Conservation (phyloP, 164 flowering plant genomes). For the Chimonanthus praecox region DNA sequence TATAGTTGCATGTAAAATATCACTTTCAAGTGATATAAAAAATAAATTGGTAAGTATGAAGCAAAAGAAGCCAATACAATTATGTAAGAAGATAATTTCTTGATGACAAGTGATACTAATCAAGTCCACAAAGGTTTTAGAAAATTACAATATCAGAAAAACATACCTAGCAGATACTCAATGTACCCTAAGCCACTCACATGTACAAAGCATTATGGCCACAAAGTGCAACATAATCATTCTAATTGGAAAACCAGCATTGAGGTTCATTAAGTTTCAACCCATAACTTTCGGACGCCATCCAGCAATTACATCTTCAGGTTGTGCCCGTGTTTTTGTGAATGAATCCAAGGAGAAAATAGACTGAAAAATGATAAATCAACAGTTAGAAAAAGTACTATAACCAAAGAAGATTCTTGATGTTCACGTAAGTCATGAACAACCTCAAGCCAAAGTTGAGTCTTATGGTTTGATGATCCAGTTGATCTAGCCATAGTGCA, state of each 20-base stretch:
- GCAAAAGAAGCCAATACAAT: no score
- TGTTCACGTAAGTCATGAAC: background rate
- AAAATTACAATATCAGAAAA: background rate
- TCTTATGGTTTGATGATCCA: background rate
- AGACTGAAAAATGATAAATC: constrained; percentile 30
- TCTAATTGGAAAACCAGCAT: background rate
- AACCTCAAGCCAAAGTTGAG: background rate
- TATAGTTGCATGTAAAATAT: no score
- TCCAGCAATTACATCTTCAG: constrained; percentile 86
- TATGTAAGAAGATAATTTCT: no score
- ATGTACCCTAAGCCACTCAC: background rate
- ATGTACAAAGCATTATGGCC: background rate
- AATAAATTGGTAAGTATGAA: no score
- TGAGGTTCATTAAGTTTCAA: constrained; percentile 13
- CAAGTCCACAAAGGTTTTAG: background rate
- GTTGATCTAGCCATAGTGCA: background rate
- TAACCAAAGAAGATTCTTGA: background rate
- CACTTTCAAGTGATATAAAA: no score
- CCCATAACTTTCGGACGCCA: constrained; percentile 87
- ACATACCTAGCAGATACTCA: background rate
- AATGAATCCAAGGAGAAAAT: constrained; percentile 74
- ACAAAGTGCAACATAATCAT: background rate
- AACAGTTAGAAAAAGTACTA: background rate
- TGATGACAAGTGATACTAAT: no score
- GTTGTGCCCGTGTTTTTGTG: constrained; percentile 54